Evolutionary conservation across 2,329 filamentous ascomycete species (phyloP).

Genomic region (Hypoxylon sp.): DNA sequence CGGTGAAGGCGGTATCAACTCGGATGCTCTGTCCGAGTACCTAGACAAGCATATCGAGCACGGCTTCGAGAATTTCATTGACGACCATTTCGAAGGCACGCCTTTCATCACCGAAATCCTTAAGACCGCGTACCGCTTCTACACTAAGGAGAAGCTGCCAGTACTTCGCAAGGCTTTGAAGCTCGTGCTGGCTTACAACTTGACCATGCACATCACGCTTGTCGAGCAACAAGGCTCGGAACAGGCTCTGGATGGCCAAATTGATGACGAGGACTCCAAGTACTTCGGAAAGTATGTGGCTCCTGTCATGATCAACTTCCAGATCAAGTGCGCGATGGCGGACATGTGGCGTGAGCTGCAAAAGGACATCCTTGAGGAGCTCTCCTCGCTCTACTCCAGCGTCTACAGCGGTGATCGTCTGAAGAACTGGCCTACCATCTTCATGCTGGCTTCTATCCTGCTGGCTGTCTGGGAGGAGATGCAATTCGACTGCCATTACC

Average conservation of each 20-base stretch:
- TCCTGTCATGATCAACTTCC: constrained; percentile 99
- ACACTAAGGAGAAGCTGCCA: constrained; percentile 85
- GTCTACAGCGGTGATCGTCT: constrained; percentile 97
- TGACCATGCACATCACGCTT: constrained; percentile 94
- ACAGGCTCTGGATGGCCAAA: constrained; percentile 80
- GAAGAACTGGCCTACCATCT: constrained; percentile 99
- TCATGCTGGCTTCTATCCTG: constrained; percentile 94
- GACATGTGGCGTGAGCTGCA: constrained; percentile 99
- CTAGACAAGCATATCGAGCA: constrained; percentile 94
- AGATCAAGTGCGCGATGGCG: constrained; percentile 96
- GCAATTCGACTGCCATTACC: constrained; percentile 98
- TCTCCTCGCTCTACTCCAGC: constrained; percentile 93
- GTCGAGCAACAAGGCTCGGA: constrained; percentile 90
- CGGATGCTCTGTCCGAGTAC: constrained; percentile 85
- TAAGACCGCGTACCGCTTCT: constrained; percentile 95
- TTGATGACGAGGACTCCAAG: constrained; percentile 86
- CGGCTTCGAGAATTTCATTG: constrained; percentile 91
- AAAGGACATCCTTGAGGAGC: constrained; percentile 94
- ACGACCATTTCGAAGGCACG: constrained; percentile 96
- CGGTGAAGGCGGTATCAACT: constrained; percentile 87
- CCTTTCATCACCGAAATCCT: constrained; percentile 95
- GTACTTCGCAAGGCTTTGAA: constrained; percentile 96
- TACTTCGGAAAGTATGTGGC: constrained; percentile 91
- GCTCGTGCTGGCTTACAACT: constrained; percentile 93
- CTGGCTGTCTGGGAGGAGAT: constrained; percentile 98